Evolutionary conservation across 176 grass and related monocot genomes (phyloP).

Genomic region (bread wheat (Triticum aestivum)): DNA sequence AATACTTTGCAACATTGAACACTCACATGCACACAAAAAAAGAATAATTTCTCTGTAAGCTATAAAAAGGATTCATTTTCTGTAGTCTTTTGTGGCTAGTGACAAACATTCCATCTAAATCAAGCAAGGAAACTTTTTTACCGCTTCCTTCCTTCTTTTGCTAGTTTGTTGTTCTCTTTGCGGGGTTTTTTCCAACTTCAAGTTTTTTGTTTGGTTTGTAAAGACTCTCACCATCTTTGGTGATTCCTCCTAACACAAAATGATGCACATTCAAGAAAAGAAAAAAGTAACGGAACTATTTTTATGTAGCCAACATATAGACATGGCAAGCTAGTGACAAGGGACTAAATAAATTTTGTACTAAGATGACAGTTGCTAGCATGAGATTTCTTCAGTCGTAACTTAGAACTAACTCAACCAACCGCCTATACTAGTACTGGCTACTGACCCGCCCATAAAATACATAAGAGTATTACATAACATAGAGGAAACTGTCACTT

Average conservation of each 20-base stretch:
- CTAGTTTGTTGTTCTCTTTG: too few relatives aligned
- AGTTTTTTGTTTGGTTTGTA: too few relatives aligned
- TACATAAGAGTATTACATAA: neutral
- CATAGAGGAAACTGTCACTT: neutral
- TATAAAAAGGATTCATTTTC: neutral
- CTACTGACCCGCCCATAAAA: neutral
- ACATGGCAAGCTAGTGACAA: neutral
- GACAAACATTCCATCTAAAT: conserved; percentile 3
- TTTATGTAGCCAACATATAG: neutral
- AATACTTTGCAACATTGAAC: too few relatives aligned
- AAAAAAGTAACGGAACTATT: neutral
- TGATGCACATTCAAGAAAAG: neutral
- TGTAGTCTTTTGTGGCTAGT: neutral
- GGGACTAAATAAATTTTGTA: neutral
- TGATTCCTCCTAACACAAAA: too few relatives aligned
- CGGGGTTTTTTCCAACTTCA: too few relatives aligned
- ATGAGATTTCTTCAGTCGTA: neutral
- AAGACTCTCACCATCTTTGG: too few relatives aligned
- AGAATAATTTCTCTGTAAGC: neutral
- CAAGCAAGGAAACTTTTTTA: neutral
- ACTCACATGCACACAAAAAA: neutral
- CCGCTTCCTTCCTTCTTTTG: too few relatives aligned
- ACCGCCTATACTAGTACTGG: neutral
- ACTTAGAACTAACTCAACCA: conserved; percentile 33
- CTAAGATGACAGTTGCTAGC: neutral